Conservation (phyloP, 352 stramenopile genomes). For the Blastocystis sp. region DNA sequence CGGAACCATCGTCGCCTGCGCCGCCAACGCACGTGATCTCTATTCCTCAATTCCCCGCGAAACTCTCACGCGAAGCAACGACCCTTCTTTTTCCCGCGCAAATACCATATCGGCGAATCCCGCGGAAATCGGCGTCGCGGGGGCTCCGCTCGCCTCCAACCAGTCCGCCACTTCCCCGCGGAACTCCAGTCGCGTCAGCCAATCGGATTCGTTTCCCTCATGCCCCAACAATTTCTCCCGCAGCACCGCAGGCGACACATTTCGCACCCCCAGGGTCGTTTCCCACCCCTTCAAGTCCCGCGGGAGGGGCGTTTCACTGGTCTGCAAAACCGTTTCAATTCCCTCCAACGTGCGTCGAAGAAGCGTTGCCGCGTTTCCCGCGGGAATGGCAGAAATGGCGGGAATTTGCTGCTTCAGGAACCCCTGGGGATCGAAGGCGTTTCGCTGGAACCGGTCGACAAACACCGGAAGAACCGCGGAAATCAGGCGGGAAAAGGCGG, state of each 20-base stretch:
- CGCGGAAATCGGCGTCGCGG: too few relatives aligned
- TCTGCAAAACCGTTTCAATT: neutral
- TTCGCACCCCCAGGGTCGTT: neutral
- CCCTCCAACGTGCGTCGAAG: neutral
- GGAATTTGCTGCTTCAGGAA: neutral
- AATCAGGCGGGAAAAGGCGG: neutral
- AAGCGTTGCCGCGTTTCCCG: neutral
- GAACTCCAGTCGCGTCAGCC: too few relatives aligned
- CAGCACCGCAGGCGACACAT: neutral
- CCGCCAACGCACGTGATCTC: neutral
- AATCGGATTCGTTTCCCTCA: neutral
- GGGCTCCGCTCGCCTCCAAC: too few relatives aligned
- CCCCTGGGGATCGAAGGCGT: neutral
- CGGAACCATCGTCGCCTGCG: too few relatives aligned
- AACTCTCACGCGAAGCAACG: neutral
- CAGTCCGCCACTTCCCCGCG: too few relatives aligned
- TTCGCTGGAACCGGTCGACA: neutral
- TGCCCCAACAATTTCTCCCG: neutral
- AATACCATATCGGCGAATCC: too few relatives aligned
- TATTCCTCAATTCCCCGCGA: neutral
- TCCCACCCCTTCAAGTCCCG: neutral
- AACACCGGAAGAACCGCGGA: neutral
- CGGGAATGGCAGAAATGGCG: neutral
- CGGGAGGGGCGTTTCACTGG: neutral
- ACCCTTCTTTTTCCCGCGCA: too few relatives aligned